Base-by-base conservation (phyloP, 306 rosid genomes). In the Ceratonia siliqua region DNA sequence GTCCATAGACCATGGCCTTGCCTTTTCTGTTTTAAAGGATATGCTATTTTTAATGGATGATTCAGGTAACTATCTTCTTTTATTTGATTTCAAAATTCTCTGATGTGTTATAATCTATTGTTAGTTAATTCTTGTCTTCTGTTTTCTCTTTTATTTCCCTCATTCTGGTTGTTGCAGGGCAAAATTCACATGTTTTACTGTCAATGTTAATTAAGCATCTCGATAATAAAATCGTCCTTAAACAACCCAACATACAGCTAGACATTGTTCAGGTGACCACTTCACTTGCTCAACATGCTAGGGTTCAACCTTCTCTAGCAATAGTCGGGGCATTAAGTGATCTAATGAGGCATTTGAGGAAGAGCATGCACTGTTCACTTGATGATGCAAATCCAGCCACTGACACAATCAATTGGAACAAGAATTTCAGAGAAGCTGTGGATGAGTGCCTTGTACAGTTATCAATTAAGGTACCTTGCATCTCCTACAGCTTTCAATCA, bases 171-270 rank as follows among this genome's bases (percentile, higher is more conserved):
- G 36, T 67, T 78, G 82, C 93, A 95, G 99, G 89, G 79, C 87
- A 83, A 85, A 87, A 84, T 82, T 85, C 93, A 36, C 99, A 95
- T 43, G 89, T 87, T 75, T 83, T 92, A 81, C 82, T 95, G 43
- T 87, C 97, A 64, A 90, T 83, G 72, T 83, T 95, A 80, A 79
- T 95, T 76, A 92, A 92, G 83, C 99, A 95, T 89, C 84, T 95
- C 6, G 98, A 95, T 81, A 94, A 95, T 82, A 95, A 89, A 87
- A 64, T 15, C 54, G 93, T 92, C 86, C 92, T 92, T 50, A 85
- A 90, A 75, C 88, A 87, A 62, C 96, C 96, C 28, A 62, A 79
- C 52, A 83, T 89, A 89, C 99, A 95, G 81, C 83, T 90, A 56
- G 97, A 92, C 82, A 92, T 95, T 82, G 84, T 90, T 62, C 85